Conservation (phyloP, 1,284 basidiomycete species). For the Cutaneotrichosporon spelunceum region DNA sequence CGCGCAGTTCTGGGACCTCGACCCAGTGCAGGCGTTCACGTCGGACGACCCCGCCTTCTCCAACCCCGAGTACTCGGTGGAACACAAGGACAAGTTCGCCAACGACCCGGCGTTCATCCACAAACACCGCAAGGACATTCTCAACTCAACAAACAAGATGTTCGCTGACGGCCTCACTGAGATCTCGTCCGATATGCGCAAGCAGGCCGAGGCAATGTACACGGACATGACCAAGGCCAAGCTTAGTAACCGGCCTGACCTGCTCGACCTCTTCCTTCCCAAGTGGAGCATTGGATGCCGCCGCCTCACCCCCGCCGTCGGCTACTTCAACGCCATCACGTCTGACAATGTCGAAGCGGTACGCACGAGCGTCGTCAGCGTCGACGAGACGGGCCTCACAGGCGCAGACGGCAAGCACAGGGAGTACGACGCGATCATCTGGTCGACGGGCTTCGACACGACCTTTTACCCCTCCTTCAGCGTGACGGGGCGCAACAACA, state of each 20-base stretch:
- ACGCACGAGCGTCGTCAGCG: conserved; percentile 18
- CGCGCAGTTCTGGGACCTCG: conserved; percentile 25
- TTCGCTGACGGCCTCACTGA: conserved; percentile 19
- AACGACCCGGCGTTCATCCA: conserved; percentile 23
- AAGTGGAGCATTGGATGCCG: conserved; percentile 36
- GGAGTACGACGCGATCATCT: conserved; percentile 34
- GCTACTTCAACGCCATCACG: conserved; percentile 41
- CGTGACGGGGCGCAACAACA: conserved; percentile 17
- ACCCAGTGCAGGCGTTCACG: conserved; percentile 22
- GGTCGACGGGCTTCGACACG: conserved; percentile 39
- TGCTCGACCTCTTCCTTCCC: conserved; percentile 30
- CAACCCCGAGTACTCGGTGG: conserved; percentile 35
- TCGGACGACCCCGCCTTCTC: conserved; percentile 26
- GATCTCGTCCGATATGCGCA: conserved; percentile 8
- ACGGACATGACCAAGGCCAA: conserved; percentile 26
- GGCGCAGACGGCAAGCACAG: conserved; percentile 26
- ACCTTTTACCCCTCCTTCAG: conserved; percentile 36
- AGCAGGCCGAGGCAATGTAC: conserved; percentile 19
- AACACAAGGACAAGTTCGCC: conserved; percentile 23
- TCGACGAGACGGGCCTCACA: conserved; percentile 30
- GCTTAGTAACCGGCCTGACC: conserved; percentile 21
- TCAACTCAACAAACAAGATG: conserved; percentile 29
- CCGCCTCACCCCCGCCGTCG: conserved; percentile 41
- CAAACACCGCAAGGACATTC: conserved; percentile 33
- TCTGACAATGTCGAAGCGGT: conserved; percentile 34